Evolutionary conservation across 768 basidiomycete genomes (phyloP), one percentile per base, ranked within the genome.

Genomic region (Lactarius psammicola): DNA sequence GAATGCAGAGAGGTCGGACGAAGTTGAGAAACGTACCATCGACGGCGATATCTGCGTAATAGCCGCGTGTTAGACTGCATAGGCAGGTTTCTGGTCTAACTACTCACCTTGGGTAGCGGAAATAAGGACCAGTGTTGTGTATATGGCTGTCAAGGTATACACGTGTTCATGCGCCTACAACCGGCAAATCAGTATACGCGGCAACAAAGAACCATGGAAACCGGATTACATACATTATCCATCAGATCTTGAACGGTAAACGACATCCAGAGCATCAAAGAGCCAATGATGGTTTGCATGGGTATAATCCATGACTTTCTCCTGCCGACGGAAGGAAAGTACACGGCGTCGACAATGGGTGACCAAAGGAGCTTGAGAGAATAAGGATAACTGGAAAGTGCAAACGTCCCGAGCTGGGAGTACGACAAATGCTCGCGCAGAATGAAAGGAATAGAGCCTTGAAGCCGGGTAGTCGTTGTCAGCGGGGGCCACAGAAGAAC

Each of bases 291-390:
- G 36, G 88, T 75, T 75, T 99, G 97, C 83, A 99, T 97, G 53
- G 97, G 97, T 68, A 98, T 89, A 70, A 99, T 98, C 97, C 97
- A 99, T 67, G 93, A 95, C 77, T 98, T 99, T 69, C 97, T 83
- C 58, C 97, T 88, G n/a, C 97, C 97, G 68, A 95, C 70, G 49
- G 85, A 88, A 42, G 85, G 78, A 72, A 89, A 80, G 76, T 90
- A 99, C 69, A 90, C 80, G 2, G 96, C 92, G 74, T 99, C 97
- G 62, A 99, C 94, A 67, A 99, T 89, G 59, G 97, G 97, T 8
- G 94, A 96, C 95, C 96, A 98, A 69, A 98, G 76, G 67, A 99
- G 77, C 78, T 99, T 99, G 72, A 99, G 85, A 26, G 94, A 97
- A 79, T 98, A 99, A 5, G 94, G 94, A 77, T 95, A 96, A 72